Base-by-base conservation (phyloP, 768 basidiomycete species). In the Dentipellis sp. region DNA sequence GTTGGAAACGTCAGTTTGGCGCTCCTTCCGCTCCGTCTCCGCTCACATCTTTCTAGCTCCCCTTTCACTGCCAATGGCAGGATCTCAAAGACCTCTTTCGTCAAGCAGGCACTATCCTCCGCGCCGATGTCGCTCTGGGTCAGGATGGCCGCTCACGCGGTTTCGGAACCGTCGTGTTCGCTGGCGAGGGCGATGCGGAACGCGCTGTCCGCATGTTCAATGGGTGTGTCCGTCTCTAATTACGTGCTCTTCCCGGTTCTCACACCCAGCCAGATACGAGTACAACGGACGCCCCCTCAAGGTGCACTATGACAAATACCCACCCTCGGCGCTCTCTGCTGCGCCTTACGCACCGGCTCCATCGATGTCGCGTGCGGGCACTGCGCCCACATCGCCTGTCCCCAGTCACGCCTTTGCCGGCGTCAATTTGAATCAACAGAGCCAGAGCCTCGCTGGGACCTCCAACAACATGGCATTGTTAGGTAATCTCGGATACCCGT, bases 11-110 rank as follows among this genome's bases (percentile, higher is more conserved):
- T 93, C 66, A 67, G 87, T 79, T 49, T 6, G 12, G 1, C 4
- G 16, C 12, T 21, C 4, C 17, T 48, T 17, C 39, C 39, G 7
- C 56, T 55, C 21, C 19, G 16, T 19, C 49, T 16, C n/a, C 10
- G 52, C 52, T 42, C 36, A 22, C 14, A 23, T 53, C 5, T 49
- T 46, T 49, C 12, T 57, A 93, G 91, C 80, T 94, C 14, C 92
- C 92, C 0, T 94, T 93, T 71, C 92, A 94, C 63, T 88, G 86
- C 62, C 92, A 94, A 72, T 99, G 95, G 95, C 95, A 97, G 70
- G 95, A 98, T 66, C 78, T 99, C 46, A 97, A 98, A 70, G 94
- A 97, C 70, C 78, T 97, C 4, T 95, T 97, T 67, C 82, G 94
- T 23, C 84, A 89, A 59, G 92, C 91, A 1, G 94, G 95, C 16